phyloP scores from a whole-genome alignment of 2,329 filamentous ascomycete genomes.

The Arthrinium puccinioides region DNA sequence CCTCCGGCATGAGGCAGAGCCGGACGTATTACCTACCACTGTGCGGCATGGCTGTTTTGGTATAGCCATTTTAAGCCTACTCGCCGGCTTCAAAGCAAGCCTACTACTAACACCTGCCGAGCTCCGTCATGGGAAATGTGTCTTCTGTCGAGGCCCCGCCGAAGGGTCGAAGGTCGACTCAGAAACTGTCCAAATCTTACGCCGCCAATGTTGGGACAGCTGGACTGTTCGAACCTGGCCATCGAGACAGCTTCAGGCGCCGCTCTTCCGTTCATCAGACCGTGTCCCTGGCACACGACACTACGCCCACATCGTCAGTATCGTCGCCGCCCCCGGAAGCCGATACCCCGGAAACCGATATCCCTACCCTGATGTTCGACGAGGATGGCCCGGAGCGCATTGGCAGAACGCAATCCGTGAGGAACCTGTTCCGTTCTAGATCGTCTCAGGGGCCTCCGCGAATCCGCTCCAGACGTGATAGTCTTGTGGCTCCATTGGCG shows the following conservation, averaged over 20 bases:
- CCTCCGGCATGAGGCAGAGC: too few species aligned
- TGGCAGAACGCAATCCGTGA: conserved; percentile 12
- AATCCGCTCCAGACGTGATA: conserved; percentile 19
- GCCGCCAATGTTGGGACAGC: conserved; percentile 32
- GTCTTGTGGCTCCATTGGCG: conserved; percentile 15
- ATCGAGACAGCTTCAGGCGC: conserved; percentile 21
- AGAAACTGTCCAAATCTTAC: conserved; percentile 46
- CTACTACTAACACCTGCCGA: conserved; percentile 16
- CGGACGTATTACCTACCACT: too few species aligned
- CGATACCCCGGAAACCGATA: background rate
- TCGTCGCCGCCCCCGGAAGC: conserved; percentile 10
- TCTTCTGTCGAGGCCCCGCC: conserved; percentile 36
- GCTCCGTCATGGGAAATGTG: conserved; percentile 40
- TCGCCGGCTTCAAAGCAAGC: conserved; percentile 11
- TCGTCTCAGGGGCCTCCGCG: conserved; percentile 20
- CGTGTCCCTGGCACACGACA: conserved; percentile 14
- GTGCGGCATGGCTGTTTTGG: too few species aligned
- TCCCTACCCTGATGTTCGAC: background rate
- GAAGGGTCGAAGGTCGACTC: conserved; percentile 28
- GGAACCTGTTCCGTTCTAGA: conserved; percentile 28
- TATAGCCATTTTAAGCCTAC: too few species aligned
- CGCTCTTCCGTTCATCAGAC: conserved; percentile 21
- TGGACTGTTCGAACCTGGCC: conserved; percentile 31
- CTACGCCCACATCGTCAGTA: conserved; percentile 13
- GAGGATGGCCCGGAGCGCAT: conserved; percentile 7